Conservation (phyloP, 2,329 filamentous ascomycete genomes). For the Stemphylium beticola region DNA sequence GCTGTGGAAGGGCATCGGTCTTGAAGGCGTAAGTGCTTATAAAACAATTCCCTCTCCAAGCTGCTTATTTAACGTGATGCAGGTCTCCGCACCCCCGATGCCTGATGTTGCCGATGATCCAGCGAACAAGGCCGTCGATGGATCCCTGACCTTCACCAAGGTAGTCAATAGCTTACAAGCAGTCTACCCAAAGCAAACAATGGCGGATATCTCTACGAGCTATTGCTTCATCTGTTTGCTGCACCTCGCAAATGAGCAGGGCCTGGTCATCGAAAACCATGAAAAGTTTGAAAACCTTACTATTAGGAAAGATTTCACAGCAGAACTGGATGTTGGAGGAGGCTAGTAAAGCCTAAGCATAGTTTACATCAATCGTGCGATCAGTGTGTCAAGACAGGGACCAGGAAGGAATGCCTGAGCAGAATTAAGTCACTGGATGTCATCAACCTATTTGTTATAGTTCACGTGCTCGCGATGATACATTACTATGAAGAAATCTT, state of each 20-base stretch:
- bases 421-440: too few relatives aligned
- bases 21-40: constrained; percentile 47
- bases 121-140: constrained; percentile 54
- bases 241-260: constrained; percentile 92
- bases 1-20: constrained; percentile 68
- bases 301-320: constrained; percentile 55
- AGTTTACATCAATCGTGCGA: too few relatives aligned
- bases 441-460: background rate
- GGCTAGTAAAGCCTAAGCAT: background rate
- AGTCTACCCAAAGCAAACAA: constrained; percentile 83
- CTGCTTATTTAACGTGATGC: constrained; percentile 11
- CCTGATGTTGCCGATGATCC: constrained; percentile 31
- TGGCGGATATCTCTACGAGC: constrained; percentile 94
- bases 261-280: constrained; percentile 74
- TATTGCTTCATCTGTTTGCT: constrained; percentile 92
- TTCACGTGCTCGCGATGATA: too few relatives aligned
- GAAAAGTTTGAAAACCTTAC: constrained; percentile 58
- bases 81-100: constrained; percentile 31
- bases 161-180: constrained; percentile 88
- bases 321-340: constrained; percentile 46
- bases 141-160: constrained; percentile 79
- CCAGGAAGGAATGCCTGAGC: too few relatives aligned
- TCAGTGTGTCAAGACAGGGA: too few relatives aligned
- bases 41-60: background rate
- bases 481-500: too few relatives aligned